Percentiles rank a stretch among this genome's conserved stretches.
phyloP scores from a whole-genome alignment of 257 asterid species.

The Solanum tarapatanum region DNA sequence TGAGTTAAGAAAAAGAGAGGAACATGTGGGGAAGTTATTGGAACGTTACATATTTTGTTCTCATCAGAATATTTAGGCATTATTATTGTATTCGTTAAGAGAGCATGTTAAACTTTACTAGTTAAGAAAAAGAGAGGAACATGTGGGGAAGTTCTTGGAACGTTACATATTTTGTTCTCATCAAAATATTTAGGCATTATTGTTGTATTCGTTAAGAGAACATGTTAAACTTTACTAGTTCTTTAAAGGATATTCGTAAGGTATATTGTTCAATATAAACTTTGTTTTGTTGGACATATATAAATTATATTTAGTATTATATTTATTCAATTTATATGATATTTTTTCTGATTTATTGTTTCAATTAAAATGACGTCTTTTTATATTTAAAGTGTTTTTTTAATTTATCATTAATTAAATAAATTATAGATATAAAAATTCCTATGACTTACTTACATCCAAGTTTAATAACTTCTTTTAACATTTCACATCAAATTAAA shows the following conservation, averaged over 20 bases:
- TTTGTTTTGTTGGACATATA: background rate
- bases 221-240: background rate
- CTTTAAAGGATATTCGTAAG: background rate
- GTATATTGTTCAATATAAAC: background rate
- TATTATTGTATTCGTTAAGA: background rate
- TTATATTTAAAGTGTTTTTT: too few relatives aligned
- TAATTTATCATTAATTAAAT: too few relatives aligned
- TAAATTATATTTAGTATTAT: background rate
- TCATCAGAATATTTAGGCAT: background rate
- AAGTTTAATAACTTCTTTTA: background rate
- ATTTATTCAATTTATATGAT: background rate
- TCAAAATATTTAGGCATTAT: background rate
- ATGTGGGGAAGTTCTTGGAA: background rate
- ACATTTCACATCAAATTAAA: background rate
- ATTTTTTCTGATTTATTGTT: too few relatives aligned
- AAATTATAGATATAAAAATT: too few relatives aligned
- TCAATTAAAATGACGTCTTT: too few relatives aligned
- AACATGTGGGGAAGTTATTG: background rate
- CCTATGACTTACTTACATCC: background rate
- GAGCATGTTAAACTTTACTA: too few relatives aligned
- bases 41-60: background rate
- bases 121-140: background rate
- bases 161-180: background rate
- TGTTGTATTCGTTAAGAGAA: background rate
- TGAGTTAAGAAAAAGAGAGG: background rate